phyloP scores from a whole-genome alignment of 352 stramenopile genomes.

The Thalassiosira hispida region DNA sequence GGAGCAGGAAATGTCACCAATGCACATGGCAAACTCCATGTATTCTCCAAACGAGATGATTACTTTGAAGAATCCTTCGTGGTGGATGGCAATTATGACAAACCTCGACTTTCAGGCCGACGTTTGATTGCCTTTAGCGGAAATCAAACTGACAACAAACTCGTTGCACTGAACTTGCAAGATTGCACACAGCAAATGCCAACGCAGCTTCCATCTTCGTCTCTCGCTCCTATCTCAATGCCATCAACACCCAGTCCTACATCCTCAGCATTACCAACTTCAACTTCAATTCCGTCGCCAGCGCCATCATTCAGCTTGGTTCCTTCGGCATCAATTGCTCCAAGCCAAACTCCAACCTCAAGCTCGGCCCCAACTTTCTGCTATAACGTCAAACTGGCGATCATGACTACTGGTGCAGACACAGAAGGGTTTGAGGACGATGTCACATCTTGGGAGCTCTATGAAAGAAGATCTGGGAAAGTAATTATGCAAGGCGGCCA shows the following conservation, averaged over 20 bases:
- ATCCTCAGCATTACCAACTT: neutral
- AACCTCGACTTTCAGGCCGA: neutral
- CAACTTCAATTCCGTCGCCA: neutral
- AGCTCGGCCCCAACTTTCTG: neutral
- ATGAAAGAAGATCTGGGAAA: neutral
- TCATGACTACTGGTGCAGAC: neutral
- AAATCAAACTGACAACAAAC: too few species aligned
- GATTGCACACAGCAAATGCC: neutral
- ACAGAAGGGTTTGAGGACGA: neutral
- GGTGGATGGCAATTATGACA: neutral
- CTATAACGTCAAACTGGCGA: neutral
- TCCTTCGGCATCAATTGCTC: neutral
- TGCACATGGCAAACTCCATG: neutral
- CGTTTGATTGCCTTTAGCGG: neutral
- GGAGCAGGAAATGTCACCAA: neutral
- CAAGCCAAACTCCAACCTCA: neutral
- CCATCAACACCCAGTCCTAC: neutral
- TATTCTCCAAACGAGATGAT: neutral
- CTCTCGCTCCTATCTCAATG: neutral
- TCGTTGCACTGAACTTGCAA: neutral
- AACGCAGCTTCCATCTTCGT: neutral
- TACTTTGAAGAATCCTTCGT: neutral
- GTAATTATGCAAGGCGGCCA: neutral
- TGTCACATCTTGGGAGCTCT: neutral
- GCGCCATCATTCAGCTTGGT: neutral